Evolutionary conservation across 2,329 filamentous ascomycete genomes (phyloP), one percentile per base, ranked within the genome.

Genomic region (Hirsutella minnesotensis): DNA sequence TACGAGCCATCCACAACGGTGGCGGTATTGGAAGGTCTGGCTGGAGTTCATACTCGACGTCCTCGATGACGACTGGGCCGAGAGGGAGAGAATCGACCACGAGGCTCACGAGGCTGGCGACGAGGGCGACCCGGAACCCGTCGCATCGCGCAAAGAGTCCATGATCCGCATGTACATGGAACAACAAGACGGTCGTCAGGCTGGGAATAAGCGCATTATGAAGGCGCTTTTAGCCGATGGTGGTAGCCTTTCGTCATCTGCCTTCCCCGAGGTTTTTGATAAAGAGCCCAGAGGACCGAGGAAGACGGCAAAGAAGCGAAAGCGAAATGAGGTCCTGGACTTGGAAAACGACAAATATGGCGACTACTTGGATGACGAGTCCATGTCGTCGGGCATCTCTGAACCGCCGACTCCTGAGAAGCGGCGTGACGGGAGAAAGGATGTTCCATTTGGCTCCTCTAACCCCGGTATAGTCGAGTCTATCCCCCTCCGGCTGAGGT

Each of bases 11-110:
- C 79, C 79, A 2, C 71, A 75, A 34, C 74, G 90, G 18, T 96
- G 92, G 90, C 73, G 70, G 40, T 74, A 80, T 55, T 96, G 89
- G 88, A 79, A 73, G 51, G 63, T 77, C 8, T 95, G 87, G 84
- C 67, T 96, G 13, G 75, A 81, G 29, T 80, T 83, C 47, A 83
- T 95, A 72, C 61, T 94, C 5, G 83, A 89, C 53, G 77, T 84
- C 7, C 65, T 95, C 12, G 82, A 92, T 49, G 66, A 69, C 3
- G 86, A 94, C 52, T 79, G 84, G 58, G 59, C 71, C 5, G 75
- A 79, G 47, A 69, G 80, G 5, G 57, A 72, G 40, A 64, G 68
- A 9, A 57, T 68, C 36, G 76, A 80, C 42, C 49, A 52, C 15
- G 60, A 64, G 37, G 55, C 49, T 4, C 46, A 56, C 18, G 48